A percentile compares a stretch with the other conserved stretches of the same genome.
phyloP scores from a whole-genome alignment of 2,329 filamentous ascomycete species.

The Lasiodiplodia theobromae region DNA sequence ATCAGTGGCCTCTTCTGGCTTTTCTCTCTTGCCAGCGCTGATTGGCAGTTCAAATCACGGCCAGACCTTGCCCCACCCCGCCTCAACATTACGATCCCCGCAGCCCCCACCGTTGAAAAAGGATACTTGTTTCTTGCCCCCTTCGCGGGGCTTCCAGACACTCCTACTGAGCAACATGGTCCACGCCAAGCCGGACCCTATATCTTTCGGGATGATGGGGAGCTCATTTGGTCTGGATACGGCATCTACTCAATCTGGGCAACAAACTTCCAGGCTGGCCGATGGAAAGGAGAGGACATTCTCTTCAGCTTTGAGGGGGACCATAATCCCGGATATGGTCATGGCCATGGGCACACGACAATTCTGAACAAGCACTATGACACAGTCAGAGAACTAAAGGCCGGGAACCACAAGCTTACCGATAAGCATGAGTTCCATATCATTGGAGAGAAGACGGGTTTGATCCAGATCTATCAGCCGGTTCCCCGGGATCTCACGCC shows the following conservation, averaged over 20 bases:
- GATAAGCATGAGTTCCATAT: slow-evolving; percentile 63
- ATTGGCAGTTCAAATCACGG: slow-evolving; percentile 57
- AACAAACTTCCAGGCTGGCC: slow-evolving; percentile 61
- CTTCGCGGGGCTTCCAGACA: slow-evolving; percentile 39
- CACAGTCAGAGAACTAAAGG: slow-evolving; percentile 60
- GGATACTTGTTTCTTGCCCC: slow-evolving; percentile 57
- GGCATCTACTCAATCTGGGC: slow-evolving; percentile 61
- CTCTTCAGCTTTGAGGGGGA: slow-evolving; percentile 63
- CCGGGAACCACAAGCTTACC: slow-evolving; percentile 53
- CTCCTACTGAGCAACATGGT: slow-evolving; percentile 46
- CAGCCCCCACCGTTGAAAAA: slow-evolving; percentile 48
- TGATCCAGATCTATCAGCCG: slow-evolving; percentile 63
- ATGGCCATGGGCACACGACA: slow-evolving; percentile 62
- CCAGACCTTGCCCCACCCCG: slow-evolving; percentile 57
- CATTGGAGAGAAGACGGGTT: slow-evolving; percentile 59
- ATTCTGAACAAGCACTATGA: slow-evolving; percentile 64
- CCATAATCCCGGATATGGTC: slow-evolving; percentile 59
- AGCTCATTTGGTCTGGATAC: slow-evolving; percentile 65
- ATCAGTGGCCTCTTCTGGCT: slow-evolving; percentile 12
- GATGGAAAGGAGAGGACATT: slow-evolving; percentile 60
- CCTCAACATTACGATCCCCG: slow-evolving; percentile 55
- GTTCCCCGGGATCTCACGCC: slow-evolving; percentile 45
- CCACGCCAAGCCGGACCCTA: slow-evolving; percentile 63
- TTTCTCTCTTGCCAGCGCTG: slow-evolving; percentile 54
- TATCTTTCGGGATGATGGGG: slow-evolving; percentile 62